phyloP scores from a whole-genome alignment of 179 eudicot genomes.

The Gypsophila paniculata region DNA sequence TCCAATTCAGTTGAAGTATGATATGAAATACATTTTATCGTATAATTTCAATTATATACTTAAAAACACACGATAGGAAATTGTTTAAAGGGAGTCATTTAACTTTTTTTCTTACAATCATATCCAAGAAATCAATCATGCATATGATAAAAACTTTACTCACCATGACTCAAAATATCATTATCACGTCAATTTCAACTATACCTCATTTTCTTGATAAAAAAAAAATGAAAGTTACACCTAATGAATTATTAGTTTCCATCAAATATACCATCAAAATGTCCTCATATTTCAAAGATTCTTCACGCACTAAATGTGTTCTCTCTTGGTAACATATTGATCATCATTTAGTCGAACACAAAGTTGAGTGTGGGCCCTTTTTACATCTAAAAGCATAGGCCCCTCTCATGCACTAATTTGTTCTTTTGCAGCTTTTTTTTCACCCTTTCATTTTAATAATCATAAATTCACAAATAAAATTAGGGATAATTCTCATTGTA shows the following conservation, averaged over 20 bases:
- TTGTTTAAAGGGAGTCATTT: too few relatives aligned
- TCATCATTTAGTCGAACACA: slow-evolving; percentile 25
- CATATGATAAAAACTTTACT: too few relatives aligned
- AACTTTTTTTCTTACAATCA: background rate
- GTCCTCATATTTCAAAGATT: slow-evolving; percentile 30
- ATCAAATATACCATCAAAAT: slow-evolving; percentile 16
- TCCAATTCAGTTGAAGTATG: too few relatives aligned
- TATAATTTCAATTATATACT: too few relatives aligned
- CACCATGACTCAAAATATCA: too few relatives aligned
- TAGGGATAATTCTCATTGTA: too few relatives aligned
- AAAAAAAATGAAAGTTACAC: background rate
- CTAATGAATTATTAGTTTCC: slow-evolving; percentile 7
- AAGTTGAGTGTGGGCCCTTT: slow-evolving; percentile 19
- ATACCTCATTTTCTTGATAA: too few relatives aligned
- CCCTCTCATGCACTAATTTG: slow-evolving; percentile 22
- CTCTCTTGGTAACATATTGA: slow-evolving; percentile 15
- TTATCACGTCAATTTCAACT: too few relatives aligned
- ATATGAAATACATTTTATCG: too few relatives aligned
- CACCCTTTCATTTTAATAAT: background rate
- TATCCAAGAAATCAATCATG: background rate
- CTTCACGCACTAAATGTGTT: slow-evolving; percentile 30
- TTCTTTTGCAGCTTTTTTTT: slow-evolving; percentile 18
- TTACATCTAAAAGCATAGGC: slow-evolving; percentile 18
- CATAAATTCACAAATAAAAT: too few relatives aligned
- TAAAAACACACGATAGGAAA: too few relatives aligned